These are phyloP conservation scores for Grosmannia clavigera DNA, from an alignment of 2,329 filamentous ascomycete species.

Conservation along the genomic window DNA sequence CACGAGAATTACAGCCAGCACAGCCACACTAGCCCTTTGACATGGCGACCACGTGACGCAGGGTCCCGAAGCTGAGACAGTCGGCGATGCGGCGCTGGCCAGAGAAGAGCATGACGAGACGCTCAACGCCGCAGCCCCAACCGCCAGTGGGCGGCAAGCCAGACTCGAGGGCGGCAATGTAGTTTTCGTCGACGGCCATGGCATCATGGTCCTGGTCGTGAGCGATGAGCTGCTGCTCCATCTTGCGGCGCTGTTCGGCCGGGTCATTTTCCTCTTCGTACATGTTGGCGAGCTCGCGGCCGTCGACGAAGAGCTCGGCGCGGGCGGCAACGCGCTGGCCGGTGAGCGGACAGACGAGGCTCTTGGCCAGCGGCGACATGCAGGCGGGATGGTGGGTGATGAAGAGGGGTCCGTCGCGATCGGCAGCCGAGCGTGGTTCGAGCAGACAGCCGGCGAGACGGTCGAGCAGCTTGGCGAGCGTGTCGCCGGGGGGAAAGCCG, in stretches of 20 bases:
- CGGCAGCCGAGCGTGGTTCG: constrained; percentile 50
- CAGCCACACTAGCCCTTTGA: no score
- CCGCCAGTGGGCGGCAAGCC: constrained; percentile 91
- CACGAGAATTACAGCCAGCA: no score
- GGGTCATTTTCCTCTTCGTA: constrained; percentile 98
- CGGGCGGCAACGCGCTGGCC: constrained; percentile 67
- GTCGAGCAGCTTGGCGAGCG: constrained; percentile 62
- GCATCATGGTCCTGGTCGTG: constrained; percentile 30
- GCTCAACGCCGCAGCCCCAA: constrained; percentile 89
- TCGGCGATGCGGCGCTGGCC: constrained; percentile 71
- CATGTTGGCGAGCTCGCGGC: constrained; percentile 82
- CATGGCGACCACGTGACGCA: constrained; percentile 50
- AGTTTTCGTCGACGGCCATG: constrained; percentile 57
- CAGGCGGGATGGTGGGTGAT: constrained; percentile 82
- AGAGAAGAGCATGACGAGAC: constrained; percentile 82
- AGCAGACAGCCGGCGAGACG: constrained; percentile 63
- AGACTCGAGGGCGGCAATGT: constrained; percentile 72
- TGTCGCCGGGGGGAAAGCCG: constrained; percentile 29
- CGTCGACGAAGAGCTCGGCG: constrained; percentile 71
- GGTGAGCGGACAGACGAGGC: constrained; percentile 56
- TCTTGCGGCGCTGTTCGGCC: constrained; percentile 72
- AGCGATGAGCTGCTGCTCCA: constrained; percentile 42
- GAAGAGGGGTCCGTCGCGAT: constrained; percentile 57
- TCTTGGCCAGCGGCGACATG: constrained; percentile 85
- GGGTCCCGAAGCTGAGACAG: constrained; percentile 75